Evolutionary conservation across 2,329 filamentous ascomycete genomes (phyloP).

Genomic region (Tolypocladium amazonense): DNA sequence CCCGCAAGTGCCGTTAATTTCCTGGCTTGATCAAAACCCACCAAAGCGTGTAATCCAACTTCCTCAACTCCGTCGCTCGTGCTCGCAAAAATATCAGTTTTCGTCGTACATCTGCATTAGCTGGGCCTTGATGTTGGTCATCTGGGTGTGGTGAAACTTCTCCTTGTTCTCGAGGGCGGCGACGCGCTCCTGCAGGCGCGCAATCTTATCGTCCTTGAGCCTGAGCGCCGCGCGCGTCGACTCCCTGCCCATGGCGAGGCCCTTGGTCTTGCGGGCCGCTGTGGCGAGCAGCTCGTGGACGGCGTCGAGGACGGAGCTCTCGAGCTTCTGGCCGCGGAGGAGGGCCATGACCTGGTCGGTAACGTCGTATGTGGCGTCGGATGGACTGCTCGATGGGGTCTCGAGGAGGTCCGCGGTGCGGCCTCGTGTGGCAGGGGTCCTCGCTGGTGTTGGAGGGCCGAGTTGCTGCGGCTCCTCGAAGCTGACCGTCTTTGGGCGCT

Average conservation of each 20-base stretch:
- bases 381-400: conserved; percentile 7
- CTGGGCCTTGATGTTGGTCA: conserved; percentile 25
- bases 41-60: neutral
- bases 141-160: conserved; percentile 16
- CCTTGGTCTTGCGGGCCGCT: conserved; percentile 48
- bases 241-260: conserved; percentile 55
- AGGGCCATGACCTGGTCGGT: conserved; percentile 38
- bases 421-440: conserved; percentile 4
- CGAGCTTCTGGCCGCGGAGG: conserved; percentile 32
- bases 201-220: conserved; percentile 43
- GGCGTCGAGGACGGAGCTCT: conserved; percentile 20
- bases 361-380: conserved; percentile 19
- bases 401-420: neutral
- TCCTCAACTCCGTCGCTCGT: neutral
- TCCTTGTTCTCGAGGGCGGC: conserved; percentile 27
- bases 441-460: conserved; percentile 5
- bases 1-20: neutral
- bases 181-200: conserved; percentile 24
- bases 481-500: conserved; percentile 21
- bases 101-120: conserved; percentile 26
- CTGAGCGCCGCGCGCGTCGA: conserved; percentile 51
- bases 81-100: conserved; percentile 7
- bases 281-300: conserved; percentile 37
- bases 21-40: neutral
- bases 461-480: conserved; percentile 13